A percentile compares a stretch with the other conserved stretches of the same genome.
Evolutionary conservation across 345 rosid species (phyloP).

Genomic region (Populus nigra): DNA sequence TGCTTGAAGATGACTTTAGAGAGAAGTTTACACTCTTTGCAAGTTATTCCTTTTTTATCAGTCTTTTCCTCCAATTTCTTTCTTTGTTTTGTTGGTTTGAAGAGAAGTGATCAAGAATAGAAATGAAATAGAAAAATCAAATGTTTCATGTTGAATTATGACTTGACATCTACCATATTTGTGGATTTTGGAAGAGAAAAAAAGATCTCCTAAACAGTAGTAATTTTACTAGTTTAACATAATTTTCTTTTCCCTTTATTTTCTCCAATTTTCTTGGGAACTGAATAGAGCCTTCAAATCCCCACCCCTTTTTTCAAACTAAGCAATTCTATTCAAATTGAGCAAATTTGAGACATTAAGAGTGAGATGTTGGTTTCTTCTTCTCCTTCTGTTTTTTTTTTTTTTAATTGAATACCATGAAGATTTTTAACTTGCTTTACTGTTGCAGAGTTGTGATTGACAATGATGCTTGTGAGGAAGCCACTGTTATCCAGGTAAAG

Average conservation of each 20-base stretch:
- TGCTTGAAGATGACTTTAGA: not conserved
- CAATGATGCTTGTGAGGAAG: conserved; percentile 62
- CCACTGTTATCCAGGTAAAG: conserved; percentile 69
- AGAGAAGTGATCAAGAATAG: not conserved
- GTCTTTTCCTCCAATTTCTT: not conserved
- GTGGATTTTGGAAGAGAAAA: too few species aligned
- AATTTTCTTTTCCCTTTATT: not conserved
- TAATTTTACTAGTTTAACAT: too few species aligned
- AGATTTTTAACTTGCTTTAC: not conserved
- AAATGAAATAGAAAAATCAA: conserved; percentile 6
- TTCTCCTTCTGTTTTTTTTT: not conserved
- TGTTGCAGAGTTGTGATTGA: conserved; percentile 77
- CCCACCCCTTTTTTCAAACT: not conserved
- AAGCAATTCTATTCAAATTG: not conserved
- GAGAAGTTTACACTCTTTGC: conserved; percentile 13
- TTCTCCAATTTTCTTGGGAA: not conserved
- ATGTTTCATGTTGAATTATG: not conserved
- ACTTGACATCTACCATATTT: too few species aligned
- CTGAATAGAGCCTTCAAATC: not conserved
- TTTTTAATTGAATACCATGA: not conserved
- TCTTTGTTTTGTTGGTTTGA: not conserved
- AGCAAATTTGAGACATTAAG: not conserved
- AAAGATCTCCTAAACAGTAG: too few species aligned
- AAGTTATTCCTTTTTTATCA: conserved; percentile 2
- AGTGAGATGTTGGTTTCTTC: not conserved